Conservation (phyloP, 495 filamentous ascomycete species). For the Astrocystis sublimbata region DNA sequence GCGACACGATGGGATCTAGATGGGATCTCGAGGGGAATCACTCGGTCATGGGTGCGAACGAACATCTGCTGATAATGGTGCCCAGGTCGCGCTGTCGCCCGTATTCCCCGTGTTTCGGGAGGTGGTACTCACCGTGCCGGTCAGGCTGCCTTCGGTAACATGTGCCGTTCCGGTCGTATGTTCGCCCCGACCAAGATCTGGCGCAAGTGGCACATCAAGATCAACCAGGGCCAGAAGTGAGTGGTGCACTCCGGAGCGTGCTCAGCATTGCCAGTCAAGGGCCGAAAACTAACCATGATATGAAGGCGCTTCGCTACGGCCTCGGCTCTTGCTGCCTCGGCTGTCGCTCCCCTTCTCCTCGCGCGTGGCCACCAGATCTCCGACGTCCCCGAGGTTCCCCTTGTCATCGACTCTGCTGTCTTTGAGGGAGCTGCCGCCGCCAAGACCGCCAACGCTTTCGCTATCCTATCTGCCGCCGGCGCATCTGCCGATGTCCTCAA, state of each 20-base stretch:
- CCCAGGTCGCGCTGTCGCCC: slow-evolving; percentile 95
- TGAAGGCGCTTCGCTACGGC: slow-evolving; percentile 93
- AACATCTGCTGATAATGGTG: slow-evolving; percentile 31
- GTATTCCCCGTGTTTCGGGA: slow-evolving; percentile 99
- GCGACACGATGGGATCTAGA: slow-evolving; percentile 39
- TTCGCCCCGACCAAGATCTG: slow-evolving; percentile 99
- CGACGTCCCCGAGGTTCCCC: slow-evolving; percentile 90
- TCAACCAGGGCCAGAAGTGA: slow-evolving; percentile 96
- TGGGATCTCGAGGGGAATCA: not conserved
- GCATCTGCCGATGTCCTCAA: slow-evolving; percentile 88
- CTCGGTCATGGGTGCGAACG: slow-evolving; percentile 2
- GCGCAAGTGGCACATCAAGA: slow-evolving; percentile 99
- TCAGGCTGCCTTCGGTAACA: slow-evolving; percentile 99
- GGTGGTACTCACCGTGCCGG: slow-evolving; percentile 99
- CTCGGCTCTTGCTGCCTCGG: slow-evolving; percentile 94
- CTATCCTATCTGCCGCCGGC: slow-evolving; percentile 84
- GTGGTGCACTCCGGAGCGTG: slow-evolving; percentile 27
- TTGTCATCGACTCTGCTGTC: slow-evolving; percentile 86
- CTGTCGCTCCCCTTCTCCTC: slow-evolving; percentile 87
- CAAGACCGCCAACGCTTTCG: slow-evolving; percentile 87
- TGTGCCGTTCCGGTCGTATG: slow-evolving; percentile 99
- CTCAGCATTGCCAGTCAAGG: not conserved
- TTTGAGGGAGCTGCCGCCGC: slow-evolving; percentile 74
- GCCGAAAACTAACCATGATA: slow-evolving; percentile 19
- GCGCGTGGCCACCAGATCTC: slow-evolving; percentile 96